phyloP scores from a whole-genome alignment of 306 rosid genomes.

The Myrica gale region DNA sequence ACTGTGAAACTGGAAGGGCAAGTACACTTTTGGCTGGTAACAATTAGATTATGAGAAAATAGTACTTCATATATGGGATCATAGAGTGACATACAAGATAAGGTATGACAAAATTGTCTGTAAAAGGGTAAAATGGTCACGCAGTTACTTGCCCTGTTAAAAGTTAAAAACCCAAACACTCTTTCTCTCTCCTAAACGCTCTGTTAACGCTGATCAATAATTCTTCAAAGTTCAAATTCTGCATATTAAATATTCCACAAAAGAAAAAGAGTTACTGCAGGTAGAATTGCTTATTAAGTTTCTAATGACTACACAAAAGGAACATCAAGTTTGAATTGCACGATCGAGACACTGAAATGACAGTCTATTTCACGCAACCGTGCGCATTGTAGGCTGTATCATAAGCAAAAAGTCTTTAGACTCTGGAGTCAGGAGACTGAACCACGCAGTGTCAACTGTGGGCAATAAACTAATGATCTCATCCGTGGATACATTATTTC shows the following conservation, averaged over 20 bases:
- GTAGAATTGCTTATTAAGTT: background rate
- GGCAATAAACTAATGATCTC: background rate
- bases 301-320: background rate
- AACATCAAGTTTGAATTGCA: slow-evolving; percentile 1
- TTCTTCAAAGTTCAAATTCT: slow-evolving; percentile 28
- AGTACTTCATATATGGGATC: background rate
- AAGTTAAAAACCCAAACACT: slow-evolving; percentile 7
- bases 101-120: slow-evolving; percentile 22
- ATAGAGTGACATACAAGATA: background rate
- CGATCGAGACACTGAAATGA: background rate
- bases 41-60: background rate
- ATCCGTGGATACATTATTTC: background rate
- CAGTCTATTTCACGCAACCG: slow-evolving; percentile 8
- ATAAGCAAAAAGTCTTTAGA: slow-evolving; percentile 4
- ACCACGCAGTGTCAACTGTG: slow-evolving; percentile 12
- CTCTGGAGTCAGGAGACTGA: slow-evolving; percentile 8
- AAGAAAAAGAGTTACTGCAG: background rate
- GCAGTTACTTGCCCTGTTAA: no score
- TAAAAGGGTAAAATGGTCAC: no score
- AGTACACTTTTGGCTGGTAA: slow-evolving; percentile 18
- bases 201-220: background rate
- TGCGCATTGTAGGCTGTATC: slow-evolving; percentile 24
- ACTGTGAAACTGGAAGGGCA: slow-evolving; percentile 26
- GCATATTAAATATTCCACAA: slow-evolving; percentile 9
- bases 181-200: background rate